Evolutionary conservation across 2,329 filamentous ascomycete genomes (phyloP), one percentile per base, ranked within the genome.

Genomic region (Aschersonia sp.): DNA sequence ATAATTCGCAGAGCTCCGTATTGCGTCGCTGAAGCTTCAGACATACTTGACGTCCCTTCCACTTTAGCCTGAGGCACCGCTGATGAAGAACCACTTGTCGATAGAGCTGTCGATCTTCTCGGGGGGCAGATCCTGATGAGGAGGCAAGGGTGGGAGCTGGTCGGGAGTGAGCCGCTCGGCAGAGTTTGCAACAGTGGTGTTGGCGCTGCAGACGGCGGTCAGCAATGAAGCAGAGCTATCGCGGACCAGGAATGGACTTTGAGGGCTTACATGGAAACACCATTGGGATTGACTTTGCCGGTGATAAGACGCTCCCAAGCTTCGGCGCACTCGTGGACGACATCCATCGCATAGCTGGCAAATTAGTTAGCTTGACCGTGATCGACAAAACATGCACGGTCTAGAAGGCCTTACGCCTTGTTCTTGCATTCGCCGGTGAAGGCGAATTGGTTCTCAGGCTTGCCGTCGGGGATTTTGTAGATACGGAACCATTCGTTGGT

Each of bases 81-180:
- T 95, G 72, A 98, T 98, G 82, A 97, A 98, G 85, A 98, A 98
- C 92, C 92, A 98, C 82, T 98, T 98, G 81, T 98, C 92, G 65
- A 97, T 95, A 70, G 84, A 94, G 65, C 81, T 78, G 65, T 98
- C 92, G 60, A 98, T 95, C 63, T 91, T 89, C 56, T 84, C 91
- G 51, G 92, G 81, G 48, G 78, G 66, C 50, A 94, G 74, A 62
- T 94, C 83, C 79, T 96, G 78, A 71, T 85, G 75, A 54, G 77
- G 63, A 51, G 89, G 87, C 57, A 98, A 81, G 63, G 80, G 82
- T 54, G 83, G 80, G 54, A 94, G 75, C 69, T 85, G 75, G 61
- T 75, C 73, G 54, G 78, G 68, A 54, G 80, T 74, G 61, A 86
- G 77, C 60, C 83, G 84, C 71, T 81, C 79, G 58, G 78, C 69